Conservation (phyloP, 192 early-diverging fungal genomes). For the Coemansia sp. region DNA sequence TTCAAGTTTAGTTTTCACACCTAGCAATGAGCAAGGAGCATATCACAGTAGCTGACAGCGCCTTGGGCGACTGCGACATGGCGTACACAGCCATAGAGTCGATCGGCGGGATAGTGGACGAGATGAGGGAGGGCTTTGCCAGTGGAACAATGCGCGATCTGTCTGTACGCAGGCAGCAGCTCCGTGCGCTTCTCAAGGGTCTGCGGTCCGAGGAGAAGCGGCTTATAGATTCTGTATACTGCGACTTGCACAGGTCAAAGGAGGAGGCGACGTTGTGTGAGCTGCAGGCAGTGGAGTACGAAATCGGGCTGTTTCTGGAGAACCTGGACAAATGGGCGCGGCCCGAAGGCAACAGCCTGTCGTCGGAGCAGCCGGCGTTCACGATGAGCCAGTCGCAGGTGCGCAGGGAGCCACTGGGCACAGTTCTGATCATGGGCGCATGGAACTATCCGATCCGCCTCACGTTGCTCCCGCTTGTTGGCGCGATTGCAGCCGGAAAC, state of each 20-base stretch:
- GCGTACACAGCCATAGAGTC: conserved; percentile 49
- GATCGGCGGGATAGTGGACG: conserved; percentile 44
- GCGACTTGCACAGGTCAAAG: conserved; percentile 61
- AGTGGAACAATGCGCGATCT: conserved; percentile 33
- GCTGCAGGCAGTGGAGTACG: conserved; percentile 53
- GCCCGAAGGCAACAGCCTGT: conserved; percentile 41
- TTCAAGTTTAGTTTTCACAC: neutral
- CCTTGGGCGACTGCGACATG: conserved; percentile 25
- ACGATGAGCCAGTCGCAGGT: conserved; percentile 54
- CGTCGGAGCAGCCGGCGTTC: conserved; percentile 40
- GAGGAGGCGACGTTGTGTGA: conserved; percentile 60
- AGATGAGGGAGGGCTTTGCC: conserved; percentile 48
- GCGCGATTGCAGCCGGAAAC: conserved; percentile 91
- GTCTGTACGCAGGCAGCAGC: conserved; percentile 56
- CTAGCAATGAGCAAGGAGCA: conserved; percentile 36
- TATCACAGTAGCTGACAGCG: conserved; percentile 20
- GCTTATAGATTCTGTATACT: conserved; percentile 56
- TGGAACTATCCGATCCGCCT: conserved; percentile 74
- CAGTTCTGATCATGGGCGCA: conserved; percentile 69
- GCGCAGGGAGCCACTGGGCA: conserved; percentile 77
- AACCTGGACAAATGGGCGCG: conserved; percentile 63
- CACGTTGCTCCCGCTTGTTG: conserved; percentile 68
- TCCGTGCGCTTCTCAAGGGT: conserved; percentile 60
- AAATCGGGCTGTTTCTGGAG: conserved; percentile 58
- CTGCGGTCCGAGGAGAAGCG: conserved; percentile 61